Evolutionary conservation across 805 yeast genomes (phyloP).

Genomic region (Candida oleophila): DNA sequence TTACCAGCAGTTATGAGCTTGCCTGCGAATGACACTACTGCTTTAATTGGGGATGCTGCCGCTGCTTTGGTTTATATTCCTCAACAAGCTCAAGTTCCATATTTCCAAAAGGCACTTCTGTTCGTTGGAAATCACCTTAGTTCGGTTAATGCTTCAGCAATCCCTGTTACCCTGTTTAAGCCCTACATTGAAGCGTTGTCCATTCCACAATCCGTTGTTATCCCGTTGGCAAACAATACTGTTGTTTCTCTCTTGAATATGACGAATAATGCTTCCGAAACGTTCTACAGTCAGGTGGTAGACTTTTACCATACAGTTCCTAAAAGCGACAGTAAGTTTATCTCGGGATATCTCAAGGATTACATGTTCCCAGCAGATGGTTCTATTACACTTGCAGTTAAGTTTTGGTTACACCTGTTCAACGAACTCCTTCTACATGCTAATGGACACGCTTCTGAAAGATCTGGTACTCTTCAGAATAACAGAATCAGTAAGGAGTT

Average conservation of each 20-base stretch:
- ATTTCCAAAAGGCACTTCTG: background rate
- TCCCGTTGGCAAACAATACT: background rate
- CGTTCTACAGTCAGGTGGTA: background rate
- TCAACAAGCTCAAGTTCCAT: background rate
- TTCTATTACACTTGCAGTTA: background rate
- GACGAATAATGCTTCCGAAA: background rate
- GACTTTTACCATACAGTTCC: background rate
- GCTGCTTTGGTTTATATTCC: background rate
- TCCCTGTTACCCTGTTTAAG: background rate
- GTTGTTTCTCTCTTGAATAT: background rate
- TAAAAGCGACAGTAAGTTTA: background rate
- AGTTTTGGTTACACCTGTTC: background rate
- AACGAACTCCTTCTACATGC: background rate
- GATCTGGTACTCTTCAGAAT: conserved; percentile 26
- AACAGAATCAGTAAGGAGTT: conserved; percentile 20
- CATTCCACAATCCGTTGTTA: background rate
- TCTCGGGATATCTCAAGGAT: background rate
- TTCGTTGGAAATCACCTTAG: background rate
- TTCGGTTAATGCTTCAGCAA: background rate
- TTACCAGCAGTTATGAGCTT: background rate
- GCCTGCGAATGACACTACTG: background rate
- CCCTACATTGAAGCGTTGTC: background rate
- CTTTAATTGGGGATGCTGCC: background rate
- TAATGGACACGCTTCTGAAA: conserved; percentile 27
- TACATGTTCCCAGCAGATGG: background rate